phyloP scores from a whole-genome alignment of 2,329 filamentous ascomycete species.

The Hymenoscyphus infarciens region DNA sequence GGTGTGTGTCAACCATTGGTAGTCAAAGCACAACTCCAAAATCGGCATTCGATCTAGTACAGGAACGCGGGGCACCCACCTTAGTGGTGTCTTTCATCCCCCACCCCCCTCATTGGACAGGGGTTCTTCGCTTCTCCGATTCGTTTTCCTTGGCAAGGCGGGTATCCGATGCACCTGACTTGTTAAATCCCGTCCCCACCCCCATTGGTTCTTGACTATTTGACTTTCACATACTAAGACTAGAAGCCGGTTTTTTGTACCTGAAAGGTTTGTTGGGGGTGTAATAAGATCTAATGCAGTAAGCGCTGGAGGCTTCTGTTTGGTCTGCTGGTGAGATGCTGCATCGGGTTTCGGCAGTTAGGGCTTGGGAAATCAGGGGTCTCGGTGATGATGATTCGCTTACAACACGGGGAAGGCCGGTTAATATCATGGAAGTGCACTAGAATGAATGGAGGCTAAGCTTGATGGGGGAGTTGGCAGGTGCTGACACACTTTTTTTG shows the following conservation, averaged over 20 bases:
- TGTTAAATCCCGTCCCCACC: neutral
- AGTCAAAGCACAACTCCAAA: neutral
- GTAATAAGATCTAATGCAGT: neutral
- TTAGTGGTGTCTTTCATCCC: neutral
- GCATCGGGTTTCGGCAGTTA: neutral
- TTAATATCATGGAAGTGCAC: too few relatives aligned
- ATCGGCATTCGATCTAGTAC: neutral
- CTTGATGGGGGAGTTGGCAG: too few relatives aligned
- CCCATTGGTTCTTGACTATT: neutral
- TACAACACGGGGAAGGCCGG: too few relatives aligned
- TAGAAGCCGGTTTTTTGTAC: neutral
- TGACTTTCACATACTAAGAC: neutral
- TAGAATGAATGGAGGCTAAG: too few relatives aligned
- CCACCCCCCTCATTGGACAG: neutral
- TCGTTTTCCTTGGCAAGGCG: neutral
- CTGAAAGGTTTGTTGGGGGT: neutral
- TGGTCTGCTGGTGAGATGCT: neutral
- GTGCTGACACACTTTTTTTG: too few relatives aligned
- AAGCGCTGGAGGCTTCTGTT: neutral
- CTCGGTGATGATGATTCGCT: too few relatives aligned
- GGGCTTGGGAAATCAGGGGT: too few relatives aligned
- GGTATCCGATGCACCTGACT: neutral
- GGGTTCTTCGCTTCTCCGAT: neutral
- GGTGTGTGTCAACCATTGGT: constrained; percentile 1
- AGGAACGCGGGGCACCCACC: neutral